phyloP scores from a whole-genome alignment of 495 filamentous ascomycete species.

The Ascodesmis nigricans region DNA sequence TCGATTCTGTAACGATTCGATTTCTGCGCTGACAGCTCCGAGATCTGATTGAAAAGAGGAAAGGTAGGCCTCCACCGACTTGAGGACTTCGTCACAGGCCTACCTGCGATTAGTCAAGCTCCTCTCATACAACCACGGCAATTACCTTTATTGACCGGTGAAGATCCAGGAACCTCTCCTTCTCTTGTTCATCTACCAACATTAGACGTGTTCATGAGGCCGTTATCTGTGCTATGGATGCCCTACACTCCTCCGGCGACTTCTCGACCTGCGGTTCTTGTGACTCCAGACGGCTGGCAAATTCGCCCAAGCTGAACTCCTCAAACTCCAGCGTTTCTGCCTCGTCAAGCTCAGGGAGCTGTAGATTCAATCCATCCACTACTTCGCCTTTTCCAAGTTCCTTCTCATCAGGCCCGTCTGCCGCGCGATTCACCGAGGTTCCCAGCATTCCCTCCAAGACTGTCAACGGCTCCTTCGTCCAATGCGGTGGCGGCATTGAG shows the following conservation, averaged over 20 bases:
- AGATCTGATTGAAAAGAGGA: slow-evolving; percentile 83
- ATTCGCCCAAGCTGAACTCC: slow-evolving; percentile 49
- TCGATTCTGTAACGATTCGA: slow-evolving; percentile 72
- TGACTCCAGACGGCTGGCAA: slow-evolving; percentile 25
- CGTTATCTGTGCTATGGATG: slow-evolving; percentile 11
- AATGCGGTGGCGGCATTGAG: slow-evolving; percentile 29
- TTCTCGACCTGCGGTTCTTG: slow-evolving; percentile 29
- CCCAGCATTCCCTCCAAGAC: slow-evolving; percentile 53
- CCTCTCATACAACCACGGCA: slow-evolving; percentile 2
- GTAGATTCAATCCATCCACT: too few species aligned
- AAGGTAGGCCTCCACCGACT: slow-evolving; percentile 77
- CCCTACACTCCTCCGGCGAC: slow-evolving; percentile 54
- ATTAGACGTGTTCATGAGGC: too few species aligned
- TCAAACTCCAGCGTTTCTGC: slow-evolving; percentile 57
- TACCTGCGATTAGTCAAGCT: slow-evolving; percentile 11
- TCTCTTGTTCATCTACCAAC: slow-evolving; percentile 51
- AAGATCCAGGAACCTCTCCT: slow-evolving; percentile 73
- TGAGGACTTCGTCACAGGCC: slow-evolving; percentile 81
- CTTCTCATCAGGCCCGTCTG: slow-evolving; percentile 9
- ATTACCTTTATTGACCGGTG: slow-evolving; percentile 53
- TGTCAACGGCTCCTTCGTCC: slow-evolving; percentile 45
- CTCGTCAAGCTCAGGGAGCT: slow-evolving; percentile 22
- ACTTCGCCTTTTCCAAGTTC: slow-evolving; percentile 2
- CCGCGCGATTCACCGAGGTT: slow-evolving; percentile 21
- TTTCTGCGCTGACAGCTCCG: slow-evolving; percentile 76